These are phyloP conservation scores for Dendrobium officinale DNA, from an alignment of 106 monocot species.

Conservation along the genomic window DNA sequence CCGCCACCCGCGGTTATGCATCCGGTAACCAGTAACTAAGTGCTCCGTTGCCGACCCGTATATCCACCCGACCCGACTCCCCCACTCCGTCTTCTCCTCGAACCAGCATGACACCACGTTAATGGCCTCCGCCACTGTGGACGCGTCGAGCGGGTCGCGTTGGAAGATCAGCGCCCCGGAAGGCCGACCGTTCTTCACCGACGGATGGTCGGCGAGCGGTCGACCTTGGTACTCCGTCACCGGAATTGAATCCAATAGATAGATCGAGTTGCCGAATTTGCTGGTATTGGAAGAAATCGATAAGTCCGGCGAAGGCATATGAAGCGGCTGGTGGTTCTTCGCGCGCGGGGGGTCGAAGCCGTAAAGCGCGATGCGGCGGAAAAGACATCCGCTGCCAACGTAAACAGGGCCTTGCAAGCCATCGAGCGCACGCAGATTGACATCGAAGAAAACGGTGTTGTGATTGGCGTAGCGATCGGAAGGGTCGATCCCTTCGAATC, in stretches of 20 bases:
- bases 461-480: constrained; percentile 97
- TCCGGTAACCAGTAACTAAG: constrained; percentile 85
- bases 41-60: constrained; percentile 92
- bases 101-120: constrained; percentile 83
- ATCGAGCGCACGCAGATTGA: constrained; percentile 93
- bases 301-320: constrained; percentile 14
- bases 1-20: constrained; percentile 89
- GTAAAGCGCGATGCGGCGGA: constrained; percentile 76
- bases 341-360: constrained; percentile 79
- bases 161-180: constrained; percentile 63
- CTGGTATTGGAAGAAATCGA: constrained; percentile 2
- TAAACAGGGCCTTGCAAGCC: constrained; percentile 92
- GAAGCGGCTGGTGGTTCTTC: constrained; percentile 32
- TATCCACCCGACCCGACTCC: constrained; percentile 70
- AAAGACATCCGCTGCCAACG: constrained; percentile 91
- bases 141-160: constrained; percentile 57
- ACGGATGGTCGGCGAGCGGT: constrained; percentile 79
- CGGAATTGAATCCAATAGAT: constrained; percentile 59
- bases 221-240: constrained; percentile 83
- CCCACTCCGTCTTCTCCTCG: constrained; percentile 93
- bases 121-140: constrained; percentile 71
- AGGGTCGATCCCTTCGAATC: constrained; percentile 94
- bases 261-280: constrained; percentile 68
- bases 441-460: constrained; percentile 99
- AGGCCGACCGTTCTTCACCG: constrained; percentile 71